Percentiles rank a stretch among this genome's conserved stretches.
Conservation (phyloP, 495 filamentous ascomycete species). For the Cladorrhinum samala region DNA sequence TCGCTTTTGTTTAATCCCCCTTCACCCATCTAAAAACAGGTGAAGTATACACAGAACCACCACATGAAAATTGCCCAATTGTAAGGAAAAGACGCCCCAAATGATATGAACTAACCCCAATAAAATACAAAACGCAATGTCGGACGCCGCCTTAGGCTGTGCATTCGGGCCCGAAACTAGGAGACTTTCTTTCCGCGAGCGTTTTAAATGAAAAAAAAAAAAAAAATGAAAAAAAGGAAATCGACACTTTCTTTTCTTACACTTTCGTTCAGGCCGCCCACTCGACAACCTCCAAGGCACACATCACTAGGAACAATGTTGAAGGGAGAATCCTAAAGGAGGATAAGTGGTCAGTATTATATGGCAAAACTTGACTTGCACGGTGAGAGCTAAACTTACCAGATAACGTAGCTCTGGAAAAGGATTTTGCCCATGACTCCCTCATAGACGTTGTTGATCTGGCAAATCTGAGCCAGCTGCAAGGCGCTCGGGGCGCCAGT, state of each 20-base stretch:
- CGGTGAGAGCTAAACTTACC: conserved; percentile 48
- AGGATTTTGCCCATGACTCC: conserved; percentile 85
- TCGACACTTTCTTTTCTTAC: neutral
- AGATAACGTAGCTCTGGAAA: conserved; percentile 97
- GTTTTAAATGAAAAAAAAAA: neutral
- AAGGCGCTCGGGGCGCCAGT: conserved; percentile 90
- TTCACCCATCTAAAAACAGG: no score
- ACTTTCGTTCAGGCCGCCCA: no score
- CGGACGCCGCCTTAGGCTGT: no score
- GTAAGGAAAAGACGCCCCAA: no score
- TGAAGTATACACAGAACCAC: no score
- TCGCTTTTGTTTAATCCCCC: no score
- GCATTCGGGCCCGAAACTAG: no score
- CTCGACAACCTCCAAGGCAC: conserved; percentile 86
- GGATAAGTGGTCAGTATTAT: conserved; percentile 25
- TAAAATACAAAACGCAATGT: no score
- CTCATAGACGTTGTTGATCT: conserved; percentile 95
- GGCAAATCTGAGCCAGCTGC: conserved; percentile 95
- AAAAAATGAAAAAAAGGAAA: no score
- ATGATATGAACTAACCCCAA: no score
- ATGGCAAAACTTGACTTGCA: neutral
- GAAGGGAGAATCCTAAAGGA: conserved; percentile 78
- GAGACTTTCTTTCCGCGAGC: no score
- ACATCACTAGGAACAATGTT: conserved; percentile 83
- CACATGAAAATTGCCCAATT: no score